Percentiles rank a stretch among this genome's conserved stretches.
Evolutionary conservation across 2,329 filamentous ascomycete genomes (phyloP).

Genomic region (Botrytis fabae): DNA sequence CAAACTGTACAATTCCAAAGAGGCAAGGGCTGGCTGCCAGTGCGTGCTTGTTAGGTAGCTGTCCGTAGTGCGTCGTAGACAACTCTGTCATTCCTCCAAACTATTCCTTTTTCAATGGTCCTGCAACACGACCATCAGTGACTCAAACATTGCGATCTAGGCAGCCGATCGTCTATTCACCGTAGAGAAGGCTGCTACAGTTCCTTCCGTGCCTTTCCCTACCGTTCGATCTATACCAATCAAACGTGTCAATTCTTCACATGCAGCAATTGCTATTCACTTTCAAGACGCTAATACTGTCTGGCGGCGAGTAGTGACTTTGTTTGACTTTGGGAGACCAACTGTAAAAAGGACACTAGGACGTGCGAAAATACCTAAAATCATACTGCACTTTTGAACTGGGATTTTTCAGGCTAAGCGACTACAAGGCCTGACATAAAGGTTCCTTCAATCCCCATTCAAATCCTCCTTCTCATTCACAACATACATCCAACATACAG

Average conservation of each 20-base stretch:
- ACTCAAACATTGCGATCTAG: neutral
- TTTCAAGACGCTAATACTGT: neutral
- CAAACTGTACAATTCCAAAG: neutral
- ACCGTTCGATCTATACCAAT: neutral
- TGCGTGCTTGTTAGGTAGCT: neutral
- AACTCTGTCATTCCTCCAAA: neutral
- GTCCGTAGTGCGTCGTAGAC: neutral
- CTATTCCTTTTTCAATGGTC: neutral
- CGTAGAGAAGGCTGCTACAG: neutral
- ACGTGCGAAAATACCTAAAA: neutral
- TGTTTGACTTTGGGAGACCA: neutral
- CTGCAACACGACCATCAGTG: neutral
- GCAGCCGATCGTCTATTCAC: neutral
- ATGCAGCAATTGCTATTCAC: neutral
- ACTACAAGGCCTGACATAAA: slow-evolving; percentile 19
- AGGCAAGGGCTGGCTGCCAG: neutral
- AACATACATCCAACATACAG: slow-evolving; percentile 10
- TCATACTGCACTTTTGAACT: neutral
- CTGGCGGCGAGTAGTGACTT: neutral
- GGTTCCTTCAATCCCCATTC: neutral
- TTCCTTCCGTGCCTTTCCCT: neutral
- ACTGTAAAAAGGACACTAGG: neutral
- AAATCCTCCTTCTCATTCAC: neutral
- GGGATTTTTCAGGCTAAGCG: neutral
- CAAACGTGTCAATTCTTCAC: neutral